Base-by-base conservation (phyloP, 805 yeast genomes). In the Yamadazyma akitaensis region DNA sequence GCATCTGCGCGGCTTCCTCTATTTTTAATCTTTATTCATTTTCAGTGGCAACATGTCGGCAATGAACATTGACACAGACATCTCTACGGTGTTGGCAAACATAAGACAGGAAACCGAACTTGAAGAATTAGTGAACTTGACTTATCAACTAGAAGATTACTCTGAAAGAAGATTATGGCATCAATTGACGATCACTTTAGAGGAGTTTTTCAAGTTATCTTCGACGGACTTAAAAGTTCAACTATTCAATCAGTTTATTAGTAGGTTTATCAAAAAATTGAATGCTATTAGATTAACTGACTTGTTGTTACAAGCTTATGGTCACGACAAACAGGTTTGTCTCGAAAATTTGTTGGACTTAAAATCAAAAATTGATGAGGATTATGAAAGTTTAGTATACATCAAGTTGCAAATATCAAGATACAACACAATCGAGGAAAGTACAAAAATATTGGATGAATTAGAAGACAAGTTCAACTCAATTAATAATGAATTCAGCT, bases 101-200 rank as follows among this genome's bases (percentile, higher is more conserved):
- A 72, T 89, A 43, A 80, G 96, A 44, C 74, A 75, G 57, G 85
- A 83, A 58, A 73, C 82, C 4, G 88, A 85, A 48, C 56, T 61
- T 12, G 70, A 79, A 2, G 88, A 84, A 34, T 71, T 90, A 43
- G 72, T 81, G 9, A 78, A 81, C 25, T 63, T 75, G 7, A 77
- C 85, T 56, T 83, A 80, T 60, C 77, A 80, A 44, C 77, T 92
- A 61, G 97, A 91, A 60, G 96, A 89, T 57, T 73, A 75, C 47
- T 86, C 88, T 68, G 96, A 90, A 60, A 76, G 96, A 56, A 90
- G 89, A 65, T 77, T 92, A 62, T 94, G 97, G 97, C 95, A 85
- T 69, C 98, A 94, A 72, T 77, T 94, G 61, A 88, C 97, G 2
- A 79, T 80, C 50, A 67, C 80, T 6, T 71, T 94, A 47, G 71